phyloP scores from a whole-genome alignment of 73 alveolate species.

The Paramecium sexaurelia region DNA sequence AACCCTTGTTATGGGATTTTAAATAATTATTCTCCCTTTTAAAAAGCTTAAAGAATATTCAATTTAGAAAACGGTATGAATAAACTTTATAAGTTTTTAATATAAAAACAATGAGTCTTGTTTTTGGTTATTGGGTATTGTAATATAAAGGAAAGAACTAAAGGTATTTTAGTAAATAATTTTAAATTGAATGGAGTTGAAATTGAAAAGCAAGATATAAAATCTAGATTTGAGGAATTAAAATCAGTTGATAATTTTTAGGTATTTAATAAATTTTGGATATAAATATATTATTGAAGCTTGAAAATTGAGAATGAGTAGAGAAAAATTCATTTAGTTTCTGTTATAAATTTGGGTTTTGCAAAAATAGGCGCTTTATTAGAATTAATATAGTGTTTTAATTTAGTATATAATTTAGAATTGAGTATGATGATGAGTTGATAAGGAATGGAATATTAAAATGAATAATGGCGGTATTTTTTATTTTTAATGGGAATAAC shows the following conservation, averaged over 20 bases:
- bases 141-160: no score
- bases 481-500: not conserved
- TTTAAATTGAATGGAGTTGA: slow-evolving; percentile 55
- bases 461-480: not conserved
- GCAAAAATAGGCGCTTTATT: slow-evolving; percentile 73
- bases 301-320: slow-evolving; percentile 64
- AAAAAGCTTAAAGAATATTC: no score
- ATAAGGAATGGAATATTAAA: slow-evolving; percentile 16
- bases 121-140: no score
- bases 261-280: slow-evolving; percentile 53
- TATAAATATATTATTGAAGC: slow-evolving; percentile 42
- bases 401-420: slow-evolving; percentile 53
- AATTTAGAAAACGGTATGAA: no score
- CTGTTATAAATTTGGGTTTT: slow-evolving; percentile 56
- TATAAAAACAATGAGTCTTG: no score
- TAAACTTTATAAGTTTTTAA: no score
- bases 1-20: no score
- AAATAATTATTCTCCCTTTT: no score
- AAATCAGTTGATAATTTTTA: slow-evolving; percentile 67
- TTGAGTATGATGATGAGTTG: slow-evolving; percentile 1
- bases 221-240: slow-evolving; percentile 72
- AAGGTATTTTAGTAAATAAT: no score
- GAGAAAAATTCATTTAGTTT: slow-evolving; percentile 63
- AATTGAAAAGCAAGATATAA: slow-evolving; percentile 62
- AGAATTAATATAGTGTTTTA: slow-evolving; percentile 76